These are phyloP conservation scores for Poa annua DNA, from an alignment of 176 grass and related monocot genomes.

Conservation along the genomic window DNA sequence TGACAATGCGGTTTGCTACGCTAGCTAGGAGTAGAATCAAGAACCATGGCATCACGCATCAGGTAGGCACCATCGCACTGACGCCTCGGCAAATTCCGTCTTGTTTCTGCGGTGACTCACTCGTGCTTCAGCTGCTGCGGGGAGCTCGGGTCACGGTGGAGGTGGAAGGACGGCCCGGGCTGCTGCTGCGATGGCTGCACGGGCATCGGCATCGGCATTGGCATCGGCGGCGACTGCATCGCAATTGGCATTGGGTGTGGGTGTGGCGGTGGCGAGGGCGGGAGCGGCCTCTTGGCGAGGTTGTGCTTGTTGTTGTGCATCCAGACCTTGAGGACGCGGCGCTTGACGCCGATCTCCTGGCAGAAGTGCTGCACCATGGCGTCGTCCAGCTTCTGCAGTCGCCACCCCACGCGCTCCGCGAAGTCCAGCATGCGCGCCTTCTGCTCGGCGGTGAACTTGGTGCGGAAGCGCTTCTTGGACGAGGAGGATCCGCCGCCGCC, in stretches of 20 bases:
- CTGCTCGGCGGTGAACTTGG: conserved; percentile 87
- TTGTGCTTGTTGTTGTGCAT: conserved; percentile 99
- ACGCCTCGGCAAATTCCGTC: background rate
- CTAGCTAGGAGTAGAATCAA: conserved; percentile 28
- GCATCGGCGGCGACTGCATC: background rate
- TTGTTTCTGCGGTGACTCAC: conserved; percentile 40
- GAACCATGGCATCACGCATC: background rate
- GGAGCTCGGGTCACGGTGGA: conserved; percentile 24
- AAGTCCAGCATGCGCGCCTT: conserved; percentile 93
- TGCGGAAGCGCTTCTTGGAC: conserved; percentile 75
- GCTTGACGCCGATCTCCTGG: conserved; percentile 85
- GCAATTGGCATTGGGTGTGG: background rate
- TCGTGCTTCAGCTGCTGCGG: conserved; percentile 36
- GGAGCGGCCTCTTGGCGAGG: conserved; percentile 61
- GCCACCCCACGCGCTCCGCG: conserved; percentile 82
- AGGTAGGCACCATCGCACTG: background rate
- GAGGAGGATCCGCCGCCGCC: conserved; percentile 36
- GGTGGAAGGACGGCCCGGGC: conserved; percentile 31
- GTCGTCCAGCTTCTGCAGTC: conserved; percentile 79
- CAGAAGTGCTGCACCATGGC: conserved; percentile 82
- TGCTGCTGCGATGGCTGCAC: background rate
- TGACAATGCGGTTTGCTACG: conserved; percentile 38
- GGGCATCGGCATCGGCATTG: background rate
- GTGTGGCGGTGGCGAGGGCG: background rate
- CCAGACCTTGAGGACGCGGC: conserved; percentile 94